phyloP scores from a whole-genome alignment of 306 rosid genomes.

The Inga laurina region DNA sequence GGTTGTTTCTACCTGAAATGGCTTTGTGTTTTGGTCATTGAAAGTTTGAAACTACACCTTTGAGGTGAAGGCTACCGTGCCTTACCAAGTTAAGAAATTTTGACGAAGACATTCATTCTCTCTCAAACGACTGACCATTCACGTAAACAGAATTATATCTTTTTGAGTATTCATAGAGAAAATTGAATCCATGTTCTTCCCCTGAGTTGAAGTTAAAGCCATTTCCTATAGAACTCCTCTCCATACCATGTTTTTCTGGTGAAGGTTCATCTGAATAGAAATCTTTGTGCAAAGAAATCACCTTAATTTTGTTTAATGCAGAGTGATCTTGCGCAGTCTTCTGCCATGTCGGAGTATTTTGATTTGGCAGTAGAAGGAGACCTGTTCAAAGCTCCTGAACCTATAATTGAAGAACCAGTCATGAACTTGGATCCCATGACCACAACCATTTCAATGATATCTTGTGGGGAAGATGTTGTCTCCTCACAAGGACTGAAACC shows the following conservation, averaged over 20 bases:
- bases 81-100: conserved; percentile 1
- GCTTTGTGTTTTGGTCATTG: conserved; percentile 28
- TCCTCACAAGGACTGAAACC: conserved; percentile 69
- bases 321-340: conserved; percentile 56
- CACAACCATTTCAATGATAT: conserved; percentile 76
- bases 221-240: conserved; percentile 23
- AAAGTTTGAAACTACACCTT: conserved; percentile 19
- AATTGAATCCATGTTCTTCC: conserved; percentile 6
- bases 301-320: conserved; percentile 35
- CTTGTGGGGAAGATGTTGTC: conserved; percentile 65
- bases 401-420: conserved; percentile 64
- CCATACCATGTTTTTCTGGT: conserved; percentile 28
- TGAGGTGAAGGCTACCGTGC: conserved; percentile 2
- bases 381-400: conserved; percentile 91
- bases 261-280: conserved; percentile 3
- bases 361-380: conserved; percentile 88
- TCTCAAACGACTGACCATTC: neutral
- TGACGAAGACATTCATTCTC: neutral
- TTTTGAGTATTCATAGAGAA: conserved; percentile 8
- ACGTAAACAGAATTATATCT: neutral
- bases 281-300: conserved; percentile 14
- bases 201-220: conserved; percentile 13
- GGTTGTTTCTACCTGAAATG: conserved; percentile 25
- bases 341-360: conserved; percentile 64
- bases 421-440: conserved; percentile 61